Percentiles rank a stretch among this genome's conserved stretches.
Evolutionary conservation across 495 filamentous ascomycete species (phyloP).

Genomic region (Penicillium lagena): DNA sequence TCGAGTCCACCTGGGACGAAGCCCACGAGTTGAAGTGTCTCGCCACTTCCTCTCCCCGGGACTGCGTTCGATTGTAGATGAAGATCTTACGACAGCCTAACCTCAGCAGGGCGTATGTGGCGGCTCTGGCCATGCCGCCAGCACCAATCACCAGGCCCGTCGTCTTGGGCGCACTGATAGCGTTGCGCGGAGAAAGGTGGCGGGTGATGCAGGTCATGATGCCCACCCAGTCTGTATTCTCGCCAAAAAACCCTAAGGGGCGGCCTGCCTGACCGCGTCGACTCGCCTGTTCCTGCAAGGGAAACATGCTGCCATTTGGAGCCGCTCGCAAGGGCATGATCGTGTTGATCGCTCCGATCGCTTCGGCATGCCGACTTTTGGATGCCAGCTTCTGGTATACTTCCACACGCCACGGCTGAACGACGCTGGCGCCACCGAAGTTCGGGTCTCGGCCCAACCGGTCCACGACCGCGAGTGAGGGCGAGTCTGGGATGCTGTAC

Average conservation of each 20-base stretch:
- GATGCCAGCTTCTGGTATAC: slow-evolving; percentile 61
- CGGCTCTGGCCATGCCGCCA: slow-evolving; percentile 75
- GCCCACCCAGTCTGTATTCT: slow-evolving; percentile 82
- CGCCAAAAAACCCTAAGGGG: slow-evolving; percentile 65
- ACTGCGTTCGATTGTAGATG: slow-evolving; percentile 63
- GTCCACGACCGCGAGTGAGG: slow-evolving; percentile 58
- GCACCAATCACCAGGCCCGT: slow-evolving; percentile 72
- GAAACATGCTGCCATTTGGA: slow-evolving; percentile 54
- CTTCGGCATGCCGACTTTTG: slow-evolving; percentile 68
- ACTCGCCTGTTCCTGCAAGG: slow-evolving; percentile 56
- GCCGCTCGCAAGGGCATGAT: slow-evolving; percentile 66
- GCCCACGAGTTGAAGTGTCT: slow-evolving; percentile 63
- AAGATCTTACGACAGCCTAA: slow-evolving; percentile 77
- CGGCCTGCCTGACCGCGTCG: slow-evolving; percentile 60
- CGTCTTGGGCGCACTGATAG: slow-evolving; percentile 56
- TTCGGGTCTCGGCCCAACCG: slow-evolving; percentile 53
- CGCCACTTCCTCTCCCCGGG: slow-evolving; percentile 59
- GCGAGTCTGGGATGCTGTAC: slow-evolving; percentile 58
- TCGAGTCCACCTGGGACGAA: slow-evolving; percentile 34
- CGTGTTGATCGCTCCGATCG: slow-evolving; percentile 78
- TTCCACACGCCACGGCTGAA: slow-evolving; percentile 70
- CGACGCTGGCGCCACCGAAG: slow-evolving; percentile 69
- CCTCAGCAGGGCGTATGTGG: slow-evolving; percentile 72
- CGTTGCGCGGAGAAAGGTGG: slow-evolving; percentile 74
- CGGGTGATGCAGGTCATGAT: slow-evolving; percentile 64